Conservation (phyloP, 2,329 filamentous ascomycete species). For the Phyllosticta citribraziliensis region DNA sequence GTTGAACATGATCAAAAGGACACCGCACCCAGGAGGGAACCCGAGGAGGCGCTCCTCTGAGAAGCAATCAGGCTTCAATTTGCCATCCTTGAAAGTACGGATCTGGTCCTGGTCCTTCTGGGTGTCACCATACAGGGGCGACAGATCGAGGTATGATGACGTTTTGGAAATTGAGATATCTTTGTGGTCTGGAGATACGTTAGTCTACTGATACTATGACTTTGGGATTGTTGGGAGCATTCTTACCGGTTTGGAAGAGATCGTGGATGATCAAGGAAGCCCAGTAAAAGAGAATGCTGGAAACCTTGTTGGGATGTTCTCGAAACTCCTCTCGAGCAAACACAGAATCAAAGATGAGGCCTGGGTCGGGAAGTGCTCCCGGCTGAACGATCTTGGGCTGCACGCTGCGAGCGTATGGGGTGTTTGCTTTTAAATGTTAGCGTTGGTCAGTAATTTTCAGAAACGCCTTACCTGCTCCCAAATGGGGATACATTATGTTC, state of each 20-base stretch:
- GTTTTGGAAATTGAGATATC: slow-evolving; percentile 55
- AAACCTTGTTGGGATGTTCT: slow-evolving; percentile 58
- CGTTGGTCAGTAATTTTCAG: slow-evolving; percentile 19
- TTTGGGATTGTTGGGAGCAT: too few species aligned
- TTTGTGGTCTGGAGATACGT: slow-evolving; percentile 28
- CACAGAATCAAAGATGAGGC: slow-evolving; percentile 52
- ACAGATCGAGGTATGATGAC: slow-evolving; percentile 64
- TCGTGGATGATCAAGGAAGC: slow-evolving; percentile 53
- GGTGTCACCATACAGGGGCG: slow-evolving; percentile 60
- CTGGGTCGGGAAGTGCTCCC: slow-evolving; percentile 50
- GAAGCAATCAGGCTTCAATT: slow-evolving; percentile 60
- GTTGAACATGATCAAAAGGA: slow-evolving; percentile 56
- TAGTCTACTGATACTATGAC: too few species aligned
- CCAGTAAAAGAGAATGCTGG: slow-evolving; percentile 62
- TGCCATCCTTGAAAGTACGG: slow-evolving; percentile 54
- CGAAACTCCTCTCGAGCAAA: slow-evolving; percentile 51
- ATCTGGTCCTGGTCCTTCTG: slow-evolving; percentile 55
- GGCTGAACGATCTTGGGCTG: slow-evolving; percentile 44
- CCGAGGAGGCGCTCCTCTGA: slow-evolving; percentile 53
- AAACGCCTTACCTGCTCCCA: slow-evolving; percentile 11
- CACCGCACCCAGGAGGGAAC: slow-evolving; percentile 58
- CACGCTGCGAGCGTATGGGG: slow-evolving; percentile 55
- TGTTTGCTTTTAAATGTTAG: slow-evolving; percentile 42
- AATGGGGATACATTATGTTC: slow-evolving; percentile 49
- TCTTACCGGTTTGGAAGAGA: slow-evolving; percentile 48